Conservation (phyloP, 2,329 filamentous ascomycete genomes). For the Trichothecium sympodiale region DNA sequence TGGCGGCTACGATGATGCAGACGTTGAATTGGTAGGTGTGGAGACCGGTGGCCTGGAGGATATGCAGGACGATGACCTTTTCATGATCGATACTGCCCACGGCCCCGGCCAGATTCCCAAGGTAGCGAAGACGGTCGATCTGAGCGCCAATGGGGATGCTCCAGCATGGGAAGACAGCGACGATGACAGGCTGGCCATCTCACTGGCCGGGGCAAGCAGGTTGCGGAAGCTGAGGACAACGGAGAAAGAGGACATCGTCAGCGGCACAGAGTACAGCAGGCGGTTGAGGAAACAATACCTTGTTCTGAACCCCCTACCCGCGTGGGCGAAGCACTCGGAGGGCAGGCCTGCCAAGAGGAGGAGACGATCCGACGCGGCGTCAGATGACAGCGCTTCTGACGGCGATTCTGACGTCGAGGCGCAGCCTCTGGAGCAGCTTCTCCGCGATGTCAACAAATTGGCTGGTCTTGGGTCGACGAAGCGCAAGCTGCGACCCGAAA, state of each 20-base stretch:
- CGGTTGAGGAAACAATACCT: conserved; percentile 70
- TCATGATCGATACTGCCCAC: conserved; percentile 66
- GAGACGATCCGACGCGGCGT: conserved; percentile 39
- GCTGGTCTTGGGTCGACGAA: conserved; percentile 42
- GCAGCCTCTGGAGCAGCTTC: conserved; percentile 67
- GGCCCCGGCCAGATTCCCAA: conserved; percentile 19
- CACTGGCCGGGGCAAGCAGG: conserved; percentile 62
- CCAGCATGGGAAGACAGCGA: conserved; percentile 91
- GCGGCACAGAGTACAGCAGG: conserved; percentile 72
- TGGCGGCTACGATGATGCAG: conserved; percentile 34
- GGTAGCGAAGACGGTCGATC: conserved; percentile 11
- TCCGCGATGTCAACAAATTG: conserved; percentile 64
- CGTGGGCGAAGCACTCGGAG: conserved; percentile 45
- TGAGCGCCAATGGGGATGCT: conserved; percentile 21
- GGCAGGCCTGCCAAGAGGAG: conserved; percentile 36
- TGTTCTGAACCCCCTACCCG: conserved; percentile 46
- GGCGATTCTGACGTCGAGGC: conserved; percentile 51
- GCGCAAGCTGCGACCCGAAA: conserved; percentile 71
- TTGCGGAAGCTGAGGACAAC: conserved; percentile 73
- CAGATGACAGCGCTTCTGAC: conserved; percentile 35
- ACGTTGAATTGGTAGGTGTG: conserved; percentile 32
- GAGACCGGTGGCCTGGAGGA: conserved; percentile 47
- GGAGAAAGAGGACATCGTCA: conserved; percentile 77
- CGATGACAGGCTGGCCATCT: conserved; percentile 78
- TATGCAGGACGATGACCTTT: conserved; percentile 67